Evolutionary conservation across 2,329 filamentous ascomycete species (phyloP), one percentile per base, ranked within the genome.

Genomic region (Fusarium solani-melongenae): DNA sequence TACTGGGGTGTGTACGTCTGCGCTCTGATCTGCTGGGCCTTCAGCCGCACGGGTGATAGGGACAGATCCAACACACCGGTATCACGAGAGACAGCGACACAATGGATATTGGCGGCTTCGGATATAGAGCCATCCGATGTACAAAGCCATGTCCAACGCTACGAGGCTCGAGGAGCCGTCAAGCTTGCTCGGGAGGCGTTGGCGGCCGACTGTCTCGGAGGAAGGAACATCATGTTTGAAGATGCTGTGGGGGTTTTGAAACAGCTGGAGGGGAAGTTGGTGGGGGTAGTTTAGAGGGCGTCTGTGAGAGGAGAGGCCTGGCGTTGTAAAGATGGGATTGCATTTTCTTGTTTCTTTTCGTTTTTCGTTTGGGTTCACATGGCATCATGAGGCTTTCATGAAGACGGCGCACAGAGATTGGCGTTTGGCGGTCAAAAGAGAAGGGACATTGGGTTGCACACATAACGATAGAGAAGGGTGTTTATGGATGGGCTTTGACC

Each of bases 21-120:
- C 70, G 83, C 87, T 9, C 83, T 91, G 58, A 87, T 91, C 71
- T 90, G 87, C 81, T 91, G 89, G 89, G 88, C 88, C 1, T 88
- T 87, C 71, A 84, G 85, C 3, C 82, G 87, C 65, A 67, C 70
- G 10, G 72, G 73, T 39, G 78, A 72, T 67, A 67, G 71, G 56
- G 69, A 65, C 56, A 73, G 63, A 17, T 68, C 58, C 44, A 71
- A 51, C 29, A 72, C 70, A 44, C 56, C 69, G 49, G 74, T 71
- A 68, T 78, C 74, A 60, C 78, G 71, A 64, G 76, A 76, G 56
- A 77, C 79, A 22, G 80, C 82, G 27, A 63, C 81, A 29, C 76
- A 68, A 39, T 86, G 82, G 85, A 79, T 84, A 71, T 80, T 82
- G 64, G 79, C 73, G 44, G 83, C 88, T 63, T 83, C 87, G 2